These are phyloP conservation scores for Elsinoe batatas DNA, from an alignment of 2,329 filamentous ascomycete species.

Conservation along the genomic window DNA sequence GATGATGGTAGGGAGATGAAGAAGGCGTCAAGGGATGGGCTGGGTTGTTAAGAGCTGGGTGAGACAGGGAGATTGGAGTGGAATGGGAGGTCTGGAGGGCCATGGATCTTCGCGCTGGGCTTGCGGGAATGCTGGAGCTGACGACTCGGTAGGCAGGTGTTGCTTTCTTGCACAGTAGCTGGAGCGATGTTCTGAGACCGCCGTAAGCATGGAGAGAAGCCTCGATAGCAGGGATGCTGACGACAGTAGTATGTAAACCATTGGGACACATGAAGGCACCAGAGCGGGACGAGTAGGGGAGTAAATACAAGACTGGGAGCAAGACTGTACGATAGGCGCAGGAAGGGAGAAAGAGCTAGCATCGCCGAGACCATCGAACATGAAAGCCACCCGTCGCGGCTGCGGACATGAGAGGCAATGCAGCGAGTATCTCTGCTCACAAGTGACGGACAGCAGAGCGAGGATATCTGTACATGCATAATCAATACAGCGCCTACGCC, in stretches of 20 bases:
- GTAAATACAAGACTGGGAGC: too few relatives aligned
- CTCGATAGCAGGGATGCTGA: neutral
- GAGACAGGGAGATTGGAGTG: too few relatives aligned
- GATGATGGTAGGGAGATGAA: neutral
- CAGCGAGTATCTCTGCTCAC: too few relatives aligned
- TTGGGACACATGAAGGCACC: neutral
- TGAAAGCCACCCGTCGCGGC: neutral
- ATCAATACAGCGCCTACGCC: too few relatives aligned
- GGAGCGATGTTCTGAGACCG: constrained; percentile 42
- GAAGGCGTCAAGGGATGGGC: too few relatives aligned
- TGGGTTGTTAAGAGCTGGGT: too few relatives aligned
- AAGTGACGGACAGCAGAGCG: too few relatives aligned
- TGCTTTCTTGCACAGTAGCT: constrained; percentile 44
- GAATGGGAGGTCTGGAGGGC: too few relatives aligned
- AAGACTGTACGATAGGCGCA: neutral
- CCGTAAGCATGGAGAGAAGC: constrained; percentile 29
- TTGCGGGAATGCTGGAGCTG: neutral
- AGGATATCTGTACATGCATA: too few relatives aligned
- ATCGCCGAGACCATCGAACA: neutral
- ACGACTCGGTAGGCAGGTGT: constrained; percentile 35
- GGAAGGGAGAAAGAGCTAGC: too few relatives aligned
- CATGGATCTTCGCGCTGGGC: neutral
- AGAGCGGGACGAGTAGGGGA: neutral
- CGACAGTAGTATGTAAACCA: neutral
- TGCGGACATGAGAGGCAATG: neutral